These are phyloP conservation scores for Hericium rajendrae DNA, from an alignment of 768 basidiomycete genomes.

Conservation along the genomic window DNA sequence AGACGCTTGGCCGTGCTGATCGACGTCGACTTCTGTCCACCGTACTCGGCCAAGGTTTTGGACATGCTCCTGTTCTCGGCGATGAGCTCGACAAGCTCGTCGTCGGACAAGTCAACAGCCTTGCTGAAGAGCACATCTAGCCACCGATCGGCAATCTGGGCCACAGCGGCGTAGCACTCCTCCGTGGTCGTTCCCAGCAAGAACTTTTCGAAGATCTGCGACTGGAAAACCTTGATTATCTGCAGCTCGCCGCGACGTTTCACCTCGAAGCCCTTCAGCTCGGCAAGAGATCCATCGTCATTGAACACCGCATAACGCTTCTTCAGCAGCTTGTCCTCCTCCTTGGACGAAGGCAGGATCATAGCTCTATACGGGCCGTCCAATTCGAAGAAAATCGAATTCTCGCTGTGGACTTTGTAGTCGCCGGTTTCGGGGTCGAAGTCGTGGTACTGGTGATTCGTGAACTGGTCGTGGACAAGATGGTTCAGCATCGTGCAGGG, in stretches of 20 bases:
- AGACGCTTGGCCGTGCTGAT: slow-evolving; percentile 93
- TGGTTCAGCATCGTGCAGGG: slow-evolving; percentile 99
- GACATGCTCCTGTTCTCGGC: slow-evolving; percentile 99
- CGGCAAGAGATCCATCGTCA: slow-evolving; percentile 93
- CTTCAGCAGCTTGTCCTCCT: slow-evolving; percentile 96
- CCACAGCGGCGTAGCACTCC: slow-evolving; percentile 93
- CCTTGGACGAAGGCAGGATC: slow-evolving; percentile 98
- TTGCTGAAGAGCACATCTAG: slow-evolving; percentile 87
- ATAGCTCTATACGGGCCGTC: slow-evolving; percentile 98
- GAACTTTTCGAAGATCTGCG: slow-evolving; percentile 97
- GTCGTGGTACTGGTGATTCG: slow-evolving; percentile 96
- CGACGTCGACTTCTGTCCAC: slow-evolving; percentile 92
- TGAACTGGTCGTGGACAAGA: slow-evolving; percentile 89
- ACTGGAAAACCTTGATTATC: slow-evolving; percentile 99
- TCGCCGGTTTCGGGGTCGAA: slow-evolving; percentile 77
- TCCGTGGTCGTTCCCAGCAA: slow-evolving; percentile 86
- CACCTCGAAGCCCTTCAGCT: slow-evolving; percentile 97
- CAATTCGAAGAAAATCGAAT: slow-evolving; percentile 98
- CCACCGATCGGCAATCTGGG: slow-evolving; percentile 92
- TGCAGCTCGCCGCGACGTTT: slow-evolving; percentile 96
- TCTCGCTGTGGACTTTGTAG: slow-evolving; percentile 84
- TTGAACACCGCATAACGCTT: slow-evolving; percentile 99
- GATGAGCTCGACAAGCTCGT: slow-evolving; percentile 94
- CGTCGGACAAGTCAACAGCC: slow-evolving; percentile 77
- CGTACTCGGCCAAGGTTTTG: slow-evolving; percentile 93